Evolutionary conservation across 1,139 yeast genomes (phyloP).

Genomic region (Pichia sp.): DNA sequence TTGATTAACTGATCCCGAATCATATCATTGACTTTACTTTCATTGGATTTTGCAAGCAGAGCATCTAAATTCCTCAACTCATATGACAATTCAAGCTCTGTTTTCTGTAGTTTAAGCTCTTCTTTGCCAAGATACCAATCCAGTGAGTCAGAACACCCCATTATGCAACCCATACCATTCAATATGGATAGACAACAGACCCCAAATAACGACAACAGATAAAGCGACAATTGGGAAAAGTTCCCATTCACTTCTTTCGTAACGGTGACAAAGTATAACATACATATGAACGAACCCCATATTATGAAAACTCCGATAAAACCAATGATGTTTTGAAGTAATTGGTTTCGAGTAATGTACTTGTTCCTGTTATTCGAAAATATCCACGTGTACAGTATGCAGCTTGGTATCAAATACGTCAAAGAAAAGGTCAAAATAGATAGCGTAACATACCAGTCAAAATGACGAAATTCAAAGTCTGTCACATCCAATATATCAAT

Average conservation of each 20-base stretch:
- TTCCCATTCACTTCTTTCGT: conserved; percentile 11
- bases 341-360: conserved; percentile 1
- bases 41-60: background rate
- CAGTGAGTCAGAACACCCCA: conserved; percentile 35
- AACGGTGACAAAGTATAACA: conserved; percentile 7
- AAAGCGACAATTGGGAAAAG: conserved; percentile 30
- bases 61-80: conserved; percentile 18
- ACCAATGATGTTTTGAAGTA: background rate
- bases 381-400: conserved; percentile 16
- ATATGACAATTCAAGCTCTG: conserved; percentile 16
- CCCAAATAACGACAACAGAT: conserved; percentile 47
- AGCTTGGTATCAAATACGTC: conserved; percentile 28
- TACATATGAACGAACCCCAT: conserved; percentile 22
- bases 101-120: conserved; percentile 3
- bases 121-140: conserved; percentile 22
- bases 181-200: conserved; percentile 46
- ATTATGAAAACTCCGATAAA: conserved; percentile 6
- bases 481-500: conserved; percentile 27
- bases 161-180: conserved; percentile 50
- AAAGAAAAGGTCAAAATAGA: conserved; percentile 22
- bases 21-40: background rate
- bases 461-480: conserved; percentile 19
- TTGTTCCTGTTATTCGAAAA: background rate
- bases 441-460: conserved; percentile 29
- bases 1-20: conserved; percentile 7